Evolutionary conservation across 2,329 filamentous ascomycete genomes (phyloP).

Genomic region (Aureobasidium sp.): DNA sequence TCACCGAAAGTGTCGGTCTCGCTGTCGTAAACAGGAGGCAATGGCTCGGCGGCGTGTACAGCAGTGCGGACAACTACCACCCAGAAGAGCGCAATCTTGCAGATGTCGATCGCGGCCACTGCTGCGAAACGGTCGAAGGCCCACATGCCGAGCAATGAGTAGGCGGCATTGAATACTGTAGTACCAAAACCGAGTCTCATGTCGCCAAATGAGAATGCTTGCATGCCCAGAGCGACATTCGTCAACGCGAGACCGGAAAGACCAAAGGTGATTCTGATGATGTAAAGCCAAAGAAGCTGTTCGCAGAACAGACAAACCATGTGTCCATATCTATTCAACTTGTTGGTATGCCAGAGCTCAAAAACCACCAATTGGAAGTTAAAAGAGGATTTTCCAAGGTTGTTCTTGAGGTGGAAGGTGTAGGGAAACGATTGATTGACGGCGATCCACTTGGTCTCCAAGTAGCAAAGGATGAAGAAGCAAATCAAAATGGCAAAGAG

Average conservation of each 20-base stretch:
- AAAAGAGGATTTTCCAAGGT: constrained; percentile 6
- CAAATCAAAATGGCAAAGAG: constrained; percentile 10
- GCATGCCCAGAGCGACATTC: background rate
- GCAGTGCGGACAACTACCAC: constrained; percentile 11
- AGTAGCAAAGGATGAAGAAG: constrained; percentile 12
- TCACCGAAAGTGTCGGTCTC: constrained; percentile 1
- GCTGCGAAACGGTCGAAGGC: background rate
- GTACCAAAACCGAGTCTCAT: background rate
- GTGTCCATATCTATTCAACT: constrained; percentile 12
- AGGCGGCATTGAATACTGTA: background rate
- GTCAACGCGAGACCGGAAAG: constrained; percentile 4
- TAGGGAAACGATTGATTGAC: constrained; percentile 13
- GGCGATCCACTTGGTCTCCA: constrained; percentile 11
- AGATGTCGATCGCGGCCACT: background rate
- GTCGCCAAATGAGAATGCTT: constrained; percentile 9
- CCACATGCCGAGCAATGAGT: constrained; percentile 8
- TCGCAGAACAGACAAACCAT: constrained; percentile 12
- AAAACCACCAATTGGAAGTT: constrained; percentile 11
- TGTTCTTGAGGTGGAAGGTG: constrained; percentile 12
- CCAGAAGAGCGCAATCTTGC: constrained; percentile 11
- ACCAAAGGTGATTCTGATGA: constrained; percentile 8
- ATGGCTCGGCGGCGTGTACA: constrained; percentile 10
- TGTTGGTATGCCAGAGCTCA: constrained; percentile 13
- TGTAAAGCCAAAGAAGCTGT: constrained; percentile 9
- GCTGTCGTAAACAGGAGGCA: constrained; percentile 7